These are phyloP conservation scores for Quercus robur DNA, from an alignment of 306 rosid genomes.

Conservation along the genomic window DNA sequence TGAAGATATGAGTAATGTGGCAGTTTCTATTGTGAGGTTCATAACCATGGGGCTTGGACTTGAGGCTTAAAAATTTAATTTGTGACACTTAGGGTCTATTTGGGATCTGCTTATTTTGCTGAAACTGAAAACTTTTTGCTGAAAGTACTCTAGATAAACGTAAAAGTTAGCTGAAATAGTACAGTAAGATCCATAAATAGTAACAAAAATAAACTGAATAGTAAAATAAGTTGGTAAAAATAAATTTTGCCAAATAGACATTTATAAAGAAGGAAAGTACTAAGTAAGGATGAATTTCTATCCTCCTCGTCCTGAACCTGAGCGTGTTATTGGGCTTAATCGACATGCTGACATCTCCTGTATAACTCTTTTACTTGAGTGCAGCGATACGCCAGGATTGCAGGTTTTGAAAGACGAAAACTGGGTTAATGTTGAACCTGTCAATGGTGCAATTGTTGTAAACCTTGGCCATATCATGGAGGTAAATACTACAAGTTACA, in stretches of 20 bases:
- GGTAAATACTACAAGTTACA: constrained; percentile 12
- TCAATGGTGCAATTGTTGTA: constrained; percentile 40
- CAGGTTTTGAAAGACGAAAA: constrained; percentile 40
- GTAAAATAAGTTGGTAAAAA: too few relatives aligned
- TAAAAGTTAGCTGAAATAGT: too few relatives aligned
- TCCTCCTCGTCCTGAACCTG: constrained; percentile 46
- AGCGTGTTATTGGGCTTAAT: constrained; percentile 37
- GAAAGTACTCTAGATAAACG: accelerated
- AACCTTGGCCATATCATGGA: constrained; percentile 42
- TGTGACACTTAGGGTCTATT: neutral
- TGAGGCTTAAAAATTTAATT: constrained; percentile 16
- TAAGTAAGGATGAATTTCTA: constrained; percentile 41
- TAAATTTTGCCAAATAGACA: neutral
- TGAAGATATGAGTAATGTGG: constrained; percentile 27
- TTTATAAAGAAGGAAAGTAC: constrained; percentile 35
- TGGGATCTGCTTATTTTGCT: too few relatives aligned
- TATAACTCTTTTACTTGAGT: constrained; percentile 41
- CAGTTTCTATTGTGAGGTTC: constrained; percentile 34
- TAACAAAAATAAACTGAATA: too few relatives aligned
- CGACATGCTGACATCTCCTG: constrained; percentile 43
- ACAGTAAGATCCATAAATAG: accelerated
- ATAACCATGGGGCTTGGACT: constrained; percentile 35
- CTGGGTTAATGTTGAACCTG: constrained; percentile 42
- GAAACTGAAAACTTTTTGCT: too few relatives aligned
- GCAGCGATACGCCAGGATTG: constrained; percentile 29